Base-by-base conservation (phyloP, 2,329 filamentous ascomycete genomes). In the Aspergillus brunneoviolaceus region DNA sequence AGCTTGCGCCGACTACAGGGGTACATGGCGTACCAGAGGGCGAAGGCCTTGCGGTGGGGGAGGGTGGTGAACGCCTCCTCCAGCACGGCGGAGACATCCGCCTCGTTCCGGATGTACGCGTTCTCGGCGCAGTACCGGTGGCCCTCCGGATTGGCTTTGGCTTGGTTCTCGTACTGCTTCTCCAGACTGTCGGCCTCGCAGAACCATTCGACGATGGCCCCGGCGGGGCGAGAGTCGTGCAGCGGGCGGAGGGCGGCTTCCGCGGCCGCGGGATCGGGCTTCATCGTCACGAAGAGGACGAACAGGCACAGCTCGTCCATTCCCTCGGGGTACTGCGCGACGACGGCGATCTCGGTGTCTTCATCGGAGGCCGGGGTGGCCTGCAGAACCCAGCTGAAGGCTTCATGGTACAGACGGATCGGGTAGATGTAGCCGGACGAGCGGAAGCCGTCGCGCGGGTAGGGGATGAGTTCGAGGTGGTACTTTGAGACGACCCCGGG, bases 61-160 rank as follows among this genome's bases (percentile, higher is more conserved):
- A 85, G 69, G 0, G 77, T 80, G 0, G 76, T 80, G 63, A 84
- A 84, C 0, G 80, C 77, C 25, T 71, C 62, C 61, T 82, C 76
- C 21, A 85, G 69, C 0, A 81, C 76, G 1, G 69, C 65, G 0
- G 77, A 69, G 0, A 84, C 77, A 63, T 84, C 78, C 1, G 72
- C 74, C 42, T 81, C 76, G 65, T 84, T 80, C 3, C 69, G 58
- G 25, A 85, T 68, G 65, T 83, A 85, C 0, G 74, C 77, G 64
- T 85, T 85, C 55, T 85, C 82, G 2, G 75, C 74, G 55, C 73
- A 77, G 69, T 84, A 85, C 5, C 82, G 76, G 70, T 82, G 79
- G 3, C 70, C 71, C n/a, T 71, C 61, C 0, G 83, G 83, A 65
- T 83, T 82, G n/a, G 80, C 79, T 0, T 66, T 64, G 1, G 70